Conservation (phyloP, 1,284 basidiomycete genomes). For the Apiotrichum siamense region DNA sequence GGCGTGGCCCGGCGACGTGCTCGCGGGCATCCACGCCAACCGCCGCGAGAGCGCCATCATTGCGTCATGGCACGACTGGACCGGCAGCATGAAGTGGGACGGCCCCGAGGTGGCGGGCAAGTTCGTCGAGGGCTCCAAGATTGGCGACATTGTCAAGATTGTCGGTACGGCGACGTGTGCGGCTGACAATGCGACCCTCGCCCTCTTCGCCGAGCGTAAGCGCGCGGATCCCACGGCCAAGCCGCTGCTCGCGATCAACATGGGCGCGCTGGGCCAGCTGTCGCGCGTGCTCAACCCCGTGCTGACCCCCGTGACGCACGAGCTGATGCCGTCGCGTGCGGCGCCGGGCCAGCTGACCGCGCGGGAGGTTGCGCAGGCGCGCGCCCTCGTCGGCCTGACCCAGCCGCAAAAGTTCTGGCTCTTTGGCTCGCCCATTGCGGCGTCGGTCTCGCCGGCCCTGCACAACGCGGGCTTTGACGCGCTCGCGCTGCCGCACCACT, state of each 20-base stretch:
- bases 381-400: conserved; percentile 72
- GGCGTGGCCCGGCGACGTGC: conserved; percentile 60
- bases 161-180: conserved; percentile 73
- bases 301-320: conserved; percentile 86
- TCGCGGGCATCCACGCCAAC: conserved; percentile 57
- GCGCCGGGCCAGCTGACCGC: conserved; percentile 92
- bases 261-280: conserved; percentile 82
- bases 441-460: conserved; percentile 85
- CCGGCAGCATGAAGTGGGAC: conserved; percentile 77
- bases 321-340: conserved; percentile 70
- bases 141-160: conserved; percentile 88
- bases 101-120: conserved; percentile 61
- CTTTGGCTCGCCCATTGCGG: conserved; percentile 80
- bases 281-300: conserved; percentile 80
- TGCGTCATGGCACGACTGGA: conserved; percentile 92
- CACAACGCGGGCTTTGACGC: conserved; percentile 83
- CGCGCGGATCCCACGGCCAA: conserved; percentile 51
- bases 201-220: conserved; percentile 59
- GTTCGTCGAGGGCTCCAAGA: conserved; percentile 58
- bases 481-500: conserved; percentile 76
- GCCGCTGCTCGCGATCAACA: conserved; percentile 90
- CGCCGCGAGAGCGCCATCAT: conserved; percentile 77
- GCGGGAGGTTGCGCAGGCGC: conserved; percentile 71
- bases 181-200: conserved; percentile 74
- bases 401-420: conserved; percentile 71